Percentiles rank a stretch among this genome's conserved stretches.
These are phyloP conservation scores for Dactylellina drechsleri DNA, from an alignment of 2,329 filamentous ascomycete genomes.

Conservation along the genomic window DNA sequence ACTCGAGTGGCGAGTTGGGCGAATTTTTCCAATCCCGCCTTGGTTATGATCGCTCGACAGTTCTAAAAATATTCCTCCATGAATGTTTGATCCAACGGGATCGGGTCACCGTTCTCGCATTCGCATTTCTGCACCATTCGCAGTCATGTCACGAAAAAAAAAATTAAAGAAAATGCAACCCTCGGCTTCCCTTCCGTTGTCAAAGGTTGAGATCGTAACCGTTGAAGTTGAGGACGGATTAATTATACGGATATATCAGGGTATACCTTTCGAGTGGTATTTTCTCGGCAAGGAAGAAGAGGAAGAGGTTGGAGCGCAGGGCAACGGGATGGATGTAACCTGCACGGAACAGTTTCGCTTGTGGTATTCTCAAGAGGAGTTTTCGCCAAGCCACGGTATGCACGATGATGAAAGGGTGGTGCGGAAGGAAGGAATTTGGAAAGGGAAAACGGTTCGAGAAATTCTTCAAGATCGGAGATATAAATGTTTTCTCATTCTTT, in stretches of 20 bases:
- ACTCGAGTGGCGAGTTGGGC: conserved; percentile 13
- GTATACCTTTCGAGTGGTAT: background rate
- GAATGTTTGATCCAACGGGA: background rate
- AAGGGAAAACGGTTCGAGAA: background rate
- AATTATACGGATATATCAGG: too few species aligned
- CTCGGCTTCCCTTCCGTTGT: too few species aligned
- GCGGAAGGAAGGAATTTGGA: background rate
- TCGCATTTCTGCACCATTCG: too few species aligned
- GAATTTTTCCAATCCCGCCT: conserved; percentile 16
- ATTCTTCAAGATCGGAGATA: background rate
- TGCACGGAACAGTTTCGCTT: conserved; percentile 38
- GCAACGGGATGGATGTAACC: conserved; percentile 42
- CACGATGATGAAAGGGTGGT: conserved; percentile 4
- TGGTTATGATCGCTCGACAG: conserved; percentile 7
- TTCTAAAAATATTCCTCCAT: conserved; percentile 43
- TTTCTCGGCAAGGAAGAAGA: background rate
- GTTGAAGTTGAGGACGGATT: too few species aligned
- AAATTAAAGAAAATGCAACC: too few species aligned
- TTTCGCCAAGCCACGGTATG: conserved; percentile 8
- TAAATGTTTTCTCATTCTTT: too few species aligned
- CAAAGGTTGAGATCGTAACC: too few species aligned
- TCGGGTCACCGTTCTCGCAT: background rate
- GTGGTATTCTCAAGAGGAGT: conserved; percentile 4
- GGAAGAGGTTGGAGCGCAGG: conserved; percentile 8
- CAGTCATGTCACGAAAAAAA: too few species aligned